Evolutionary conservation across 2,329 filamentous ascomycete genomes (phyloP).

Genomic region (Trichoderma koningii): DNA sequence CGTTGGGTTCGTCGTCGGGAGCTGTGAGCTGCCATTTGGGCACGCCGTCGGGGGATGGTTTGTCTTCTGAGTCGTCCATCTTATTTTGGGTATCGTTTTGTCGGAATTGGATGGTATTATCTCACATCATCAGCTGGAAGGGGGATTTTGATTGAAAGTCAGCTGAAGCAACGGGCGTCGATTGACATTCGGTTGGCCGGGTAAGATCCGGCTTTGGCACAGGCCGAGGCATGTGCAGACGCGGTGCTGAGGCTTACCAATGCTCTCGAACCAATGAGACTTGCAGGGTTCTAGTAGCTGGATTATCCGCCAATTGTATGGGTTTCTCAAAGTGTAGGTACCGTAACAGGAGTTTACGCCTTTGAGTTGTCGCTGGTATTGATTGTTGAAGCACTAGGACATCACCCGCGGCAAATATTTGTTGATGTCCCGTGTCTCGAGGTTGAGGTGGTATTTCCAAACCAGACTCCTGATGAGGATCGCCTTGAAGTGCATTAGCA

Average conservation of each 20-base stretch:
- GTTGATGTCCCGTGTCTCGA: no score
- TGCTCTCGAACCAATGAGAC: background rate
- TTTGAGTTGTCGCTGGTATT: no score
- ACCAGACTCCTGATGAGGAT: no score
- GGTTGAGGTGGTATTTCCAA: no score
- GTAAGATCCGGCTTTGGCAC: constrained; percentile 27
- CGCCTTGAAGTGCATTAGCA: no score
- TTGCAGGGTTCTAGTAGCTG: background rate
- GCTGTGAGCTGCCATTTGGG: constrained; percentile 39
- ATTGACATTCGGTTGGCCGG: constrained; percentile 25
- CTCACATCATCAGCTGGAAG: background rate
- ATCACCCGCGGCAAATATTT: no score
- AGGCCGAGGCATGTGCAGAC: constrained; percentile 27
- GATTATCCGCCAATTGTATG: background rate
- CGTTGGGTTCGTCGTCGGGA: constrained; percentile 17
- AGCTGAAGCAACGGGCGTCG: constrained; percentile 12
- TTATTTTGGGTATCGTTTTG: background rate
- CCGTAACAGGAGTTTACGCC: no score
- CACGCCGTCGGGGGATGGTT: constrained; percentile 32
- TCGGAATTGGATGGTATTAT: background rate
- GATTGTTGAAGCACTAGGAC: no score
- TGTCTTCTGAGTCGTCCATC: constrained; percentile 42
- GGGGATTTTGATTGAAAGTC: background rate
- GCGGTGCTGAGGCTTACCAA: constrained; percentile 13
- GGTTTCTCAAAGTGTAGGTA: background rate